A percentile compares a stretch with the other conserved stretches of the same genome.
These are phyloP conservation scores for Chamaecyparis obtusa DNA, from an alignment of 75 land plant genomes.

Conservation along the genomic window DNA sequence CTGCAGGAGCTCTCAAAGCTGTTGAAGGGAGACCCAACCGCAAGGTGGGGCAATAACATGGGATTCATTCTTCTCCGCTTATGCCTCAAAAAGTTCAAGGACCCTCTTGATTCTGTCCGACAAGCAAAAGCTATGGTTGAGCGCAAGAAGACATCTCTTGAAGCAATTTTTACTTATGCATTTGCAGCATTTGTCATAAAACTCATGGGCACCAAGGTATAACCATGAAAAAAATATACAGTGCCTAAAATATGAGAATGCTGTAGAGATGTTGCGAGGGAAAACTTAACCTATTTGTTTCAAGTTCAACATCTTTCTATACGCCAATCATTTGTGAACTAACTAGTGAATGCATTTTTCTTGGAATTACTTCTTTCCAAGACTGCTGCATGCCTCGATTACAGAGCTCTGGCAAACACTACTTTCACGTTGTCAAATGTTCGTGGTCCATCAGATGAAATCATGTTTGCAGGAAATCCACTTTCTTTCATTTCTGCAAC, in stretches of 20 bases:
- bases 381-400: conserved; percentile 44
- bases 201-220: conserved; percentile 57
- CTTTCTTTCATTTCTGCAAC: conserved; percentile 43
- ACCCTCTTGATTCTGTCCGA: conserved; percentile 51
- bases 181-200: conserved; percentile 50
- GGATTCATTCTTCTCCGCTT: conserved; percentile 54
- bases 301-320: neutral
- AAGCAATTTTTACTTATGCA: conserved; percentile 53
- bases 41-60: conserved; percentile 67
- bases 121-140: conserved; percentile 48
- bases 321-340: neutral
- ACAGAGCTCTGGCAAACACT: conserved; percentile 50
- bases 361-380: conserved; percentile 14
- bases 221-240: neutral
- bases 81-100: conserved; percentile 18
- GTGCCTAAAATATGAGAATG: neutral
- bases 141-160: conserved; percentile 57
- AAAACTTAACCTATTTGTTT: neutral
- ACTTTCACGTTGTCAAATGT: conserved; percentile 72
- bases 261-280: neutral
- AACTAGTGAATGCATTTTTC: neutral
- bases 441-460: conserved; percentile 61
- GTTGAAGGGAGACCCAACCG: conserved; percentile 43
- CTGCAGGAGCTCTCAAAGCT: conserved; percentile 55
- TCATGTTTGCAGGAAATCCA: conserved; percentile 54